Conservation (phyloP, 2,329 filamentous ascomycete species). For the Scolecobasidium constrictum region DNA sequence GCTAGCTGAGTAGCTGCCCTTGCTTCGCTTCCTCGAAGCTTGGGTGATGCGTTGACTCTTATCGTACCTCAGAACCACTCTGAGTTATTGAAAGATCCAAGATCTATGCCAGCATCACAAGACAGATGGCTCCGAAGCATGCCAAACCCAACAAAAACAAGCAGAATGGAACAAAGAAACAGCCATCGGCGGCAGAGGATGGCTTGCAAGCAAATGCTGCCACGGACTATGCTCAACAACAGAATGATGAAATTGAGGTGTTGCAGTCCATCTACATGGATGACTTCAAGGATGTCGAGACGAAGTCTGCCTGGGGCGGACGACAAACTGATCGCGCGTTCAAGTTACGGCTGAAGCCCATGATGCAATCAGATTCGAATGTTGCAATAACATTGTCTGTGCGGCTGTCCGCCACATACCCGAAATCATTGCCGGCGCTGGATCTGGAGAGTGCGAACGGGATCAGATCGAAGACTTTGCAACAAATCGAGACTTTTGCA, state of each 20-base stretch:
- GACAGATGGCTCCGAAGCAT: conserved; percentile 7
- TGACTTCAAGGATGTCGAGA: conserved; percentile 68
- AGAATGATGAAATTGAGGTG: conserved; percentile 78
- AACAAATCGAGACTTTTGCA: conserved; percentile 59
- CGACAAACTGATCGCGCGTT: conserved; percentile 54
- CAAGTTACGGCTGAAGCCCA: conserved; percentile 65
- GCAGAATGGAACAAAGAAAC: not conserved
- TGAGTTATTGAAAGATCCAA: too few species aligned
- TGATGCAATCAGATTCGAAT: conserved; percentile 51
- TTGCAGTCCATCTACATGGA: conserved; percentile 82
- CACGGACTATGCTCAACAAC: conserved; percentile 68
- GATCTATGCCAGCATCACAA: not conserved
- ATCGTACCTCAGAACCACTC: too few species aligned
- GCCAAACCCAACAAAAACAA: conserved; percentile 1
- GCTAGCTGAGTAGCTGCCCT: not conserved
- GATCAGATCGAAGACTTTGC: conserved; percentile 59
- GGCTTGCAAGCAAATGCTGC: not conserved
- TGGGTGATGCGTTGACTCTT: not conserved
- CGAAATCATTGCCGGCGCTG: conserved; percentile 67
- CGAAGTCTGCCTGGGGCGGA: conserved; percentile 74
- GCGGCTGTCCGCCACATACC: conserved; percentile 81
- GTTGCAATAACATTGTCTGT: conserved; percentile 63
- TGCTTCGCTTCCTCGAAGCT: not conserved
- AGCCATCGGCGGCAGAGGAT: not conserved
- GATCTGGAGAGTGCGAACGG: conserved; percentile 53